phyloP scores from a whole-genome alignment of 1,284 basidiomycete species.

The Golubevia pallescens region DNA sequence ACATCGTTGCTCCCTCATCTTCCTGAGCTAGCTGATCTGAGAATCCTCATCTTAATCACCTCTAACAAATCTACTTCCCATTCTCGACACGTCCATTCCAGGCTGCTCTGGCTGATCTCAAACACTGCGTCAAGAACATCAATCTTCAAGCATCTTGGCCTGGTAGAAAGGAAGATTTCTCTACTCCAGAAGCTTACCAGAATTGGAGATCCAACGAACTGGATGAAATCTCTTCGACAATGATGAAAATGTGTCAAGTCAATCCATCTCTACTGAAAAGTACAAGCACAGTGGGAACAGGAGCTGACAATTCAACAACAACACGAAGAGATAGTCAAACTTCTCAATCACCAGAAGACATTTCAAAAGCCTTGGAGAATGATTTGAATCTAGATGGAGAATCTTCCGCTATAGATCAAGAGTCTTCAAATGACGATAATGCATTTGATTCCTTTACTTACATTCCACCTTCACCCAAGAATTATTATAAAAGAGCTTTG shows the following conservation, averaged over 20 bases:
- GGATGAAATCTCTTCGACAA: constrained; percentile 80
- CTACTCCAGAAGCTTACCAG: constrained; percentile 78
- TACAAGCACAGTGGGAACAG: too few species aligned
- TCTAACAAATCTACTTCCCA: too few species aligned
- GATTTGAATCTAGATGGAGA: constrained; percentile 19
- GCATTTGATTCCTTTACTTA: constrained; percentile 71
- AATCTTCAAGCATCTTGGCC: constrained; percentile 83
- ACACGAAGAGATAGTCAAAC: not conserved
- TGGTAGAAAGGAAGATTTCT: constrained; percentile 84
- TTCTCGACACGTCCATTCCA: too few species aligned
- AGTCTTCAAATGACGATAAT: constrained; percentile 33
- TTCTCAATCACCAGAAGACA: constrained; percentile 2
- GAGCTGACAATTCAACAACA: too few species aligned
- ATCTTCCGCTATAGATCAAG: constrained; percentile 10
- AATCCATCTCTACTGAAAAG: constrained; percentile 87
- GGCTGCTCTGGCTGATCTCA: constrained; percentile 54
- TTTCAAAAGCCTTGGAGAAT: constrained; percentile 6
- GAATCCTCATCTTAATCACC: too few species aligned
- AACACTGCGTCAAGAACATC: constrained; percentile 91
- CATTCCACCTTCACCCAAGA: constrained; percentile 86
- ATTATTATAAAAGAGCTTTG: constrained; percentile 82
- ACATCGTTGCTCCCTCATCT: too few species aligned
- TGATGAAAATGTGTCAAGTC: constrained; percentile 83
- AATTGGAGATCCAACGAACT: constrained; percentile 86
- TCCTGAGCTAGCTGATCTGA: too few species aligned